Percentiles rank a stretch among this genome's conserved stretches.
Conservation (phyloP, 2,329 filamentous ascomycete genomes). For the Sporothrix euskadiensis region DNA sequence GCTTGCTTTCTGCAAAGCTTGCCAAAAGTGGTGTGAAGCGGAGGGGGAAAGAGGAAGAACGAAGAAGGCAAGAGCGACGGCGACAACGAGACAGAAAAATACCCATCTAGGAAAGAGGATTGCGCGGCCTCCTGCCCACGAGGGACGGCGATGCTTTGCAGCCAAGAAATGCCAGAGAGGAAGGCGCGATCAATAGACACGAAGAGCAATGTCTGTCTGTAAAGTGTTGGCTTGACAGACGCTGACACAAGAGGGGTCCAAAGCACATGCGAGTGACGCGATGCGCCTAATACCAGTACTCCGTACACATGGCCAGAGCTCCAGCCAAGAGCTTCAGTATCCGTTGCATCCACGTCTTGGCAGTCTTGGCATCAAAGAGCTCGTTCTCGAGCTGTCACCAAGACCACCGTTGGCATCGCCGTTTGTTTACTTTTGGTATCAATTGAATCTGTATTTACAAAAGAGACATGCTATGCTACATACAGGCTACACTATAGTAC, state of each 20-base stretch:
- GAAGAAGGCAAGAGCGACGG: neutral
- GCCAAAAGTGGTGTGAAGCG: neutral
- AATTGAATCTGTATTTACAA: neutral
- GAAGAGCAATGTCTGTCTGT: neutral
- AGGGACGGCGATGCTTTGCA: neutral
- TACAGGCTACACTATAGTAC: neutral
- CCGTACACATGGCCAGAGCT: neutral
- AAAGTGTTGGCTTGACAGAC: too few species aligned
- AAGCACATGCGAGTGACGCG: neutral
- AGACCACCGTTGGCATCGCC: too few species aligned
- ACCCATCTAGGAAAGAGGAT: neutral
- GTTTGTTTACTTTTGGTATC: neutral
- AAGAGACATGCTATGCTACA: conserved; percentile 8
- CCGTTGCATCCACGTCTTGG: neutral
- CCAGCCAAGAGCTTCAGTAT: neutral
- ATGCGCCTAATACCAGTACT: neutral
- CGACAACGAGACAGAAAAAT: neutral
- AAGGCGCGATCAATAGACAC: neutral
- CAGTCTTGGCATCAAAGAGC: neutral
- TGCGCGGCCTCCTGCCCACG: conserved; percentile 19
- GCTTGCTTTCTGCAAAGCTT: neutral
- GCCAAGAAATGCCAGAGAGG: neutral
- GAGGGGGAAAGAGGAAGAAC: neutral
- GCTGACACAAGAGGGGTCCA: neutral
- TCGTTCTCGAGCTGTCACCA: neutral